These are phyloP conservation scores for Pulveroboletus sp. DNA, from an alignment of 768 basidiomycete species.

Conservation along the genomic window DNA sequence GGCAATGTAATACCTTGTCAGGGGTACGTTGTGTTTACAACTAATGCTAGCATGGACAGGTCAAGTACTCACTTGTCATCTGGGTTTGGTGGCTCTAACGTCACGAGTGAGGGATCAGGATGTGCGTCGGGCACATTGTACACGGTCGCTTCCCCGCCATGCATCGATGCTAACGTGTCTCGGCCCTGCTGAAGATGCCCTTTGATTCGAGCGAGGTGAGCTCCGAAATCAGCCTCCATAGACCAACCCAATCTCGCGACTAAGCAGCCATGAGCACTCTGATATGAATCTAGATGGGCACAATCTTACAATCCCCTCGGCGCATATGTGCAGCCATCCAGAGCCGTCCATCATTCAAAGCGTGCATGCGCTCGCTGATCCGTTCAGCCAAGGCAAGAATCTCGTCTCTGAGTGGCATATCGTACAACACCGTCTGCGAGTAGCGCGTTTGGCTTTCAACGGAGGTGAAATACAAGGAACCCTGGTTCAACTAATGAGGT, in stretches of 20 bases:
- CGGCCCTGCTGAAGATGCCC: slow-evolving; percentile 20
- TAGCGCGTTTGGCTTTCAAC: slow-evolving; percentile 24
- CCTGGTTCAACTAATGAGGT: slow-evolving; percentile 19
- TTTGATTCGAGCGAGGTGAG: slow-evolving; percentile 35
- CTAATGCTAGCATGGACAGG: neutral
- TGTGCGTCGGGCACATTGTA: slow-evolving; percentile 24
- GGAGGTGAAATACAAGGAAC: slow-evolving; percentile 34
- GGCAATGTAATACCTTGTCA: slow-evolving; percentile 33
- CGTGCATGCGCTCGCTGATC: slow-evolving; percentile 32
- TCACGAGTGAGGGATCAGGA: slow-evolving; percentile 19
- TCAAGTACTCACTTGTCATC: slow-evolving; percentile 18
- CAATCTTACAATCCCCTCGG: slow-evolving; percentile 40
- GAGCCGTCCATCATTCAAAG: slow-evolving; percentile 27
- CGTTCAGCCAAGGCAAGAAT: slow-evolving; percentile 29
- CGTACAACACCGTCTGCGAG: slow-evolving; percentile 31
- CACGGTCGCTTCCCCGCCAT: slow-evolving; percentile 9
- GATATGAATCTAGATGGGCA: neutral
- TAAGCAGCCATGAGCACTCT: slow-evolving; percentile 4
- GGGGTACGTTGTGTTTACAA: neutral
- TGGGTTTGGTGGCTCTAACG: slow-evolving; percentile 22
- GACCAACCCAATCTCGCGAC: slow-evolving; percentile 32
- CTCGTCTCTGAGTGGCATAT: slow-evolving; percentile 23
- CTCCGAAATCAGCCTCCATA: slow-evolving; percentile 31
- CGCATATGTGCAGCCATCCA: slow-evolving; percentile 49
- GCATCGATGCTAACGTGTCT: slow-evolving; percentile 16